Evolutionary conservation across 1,284 basidiomycete species (phyloP).

Genomic region (Volvariella surrecta): DNA sequence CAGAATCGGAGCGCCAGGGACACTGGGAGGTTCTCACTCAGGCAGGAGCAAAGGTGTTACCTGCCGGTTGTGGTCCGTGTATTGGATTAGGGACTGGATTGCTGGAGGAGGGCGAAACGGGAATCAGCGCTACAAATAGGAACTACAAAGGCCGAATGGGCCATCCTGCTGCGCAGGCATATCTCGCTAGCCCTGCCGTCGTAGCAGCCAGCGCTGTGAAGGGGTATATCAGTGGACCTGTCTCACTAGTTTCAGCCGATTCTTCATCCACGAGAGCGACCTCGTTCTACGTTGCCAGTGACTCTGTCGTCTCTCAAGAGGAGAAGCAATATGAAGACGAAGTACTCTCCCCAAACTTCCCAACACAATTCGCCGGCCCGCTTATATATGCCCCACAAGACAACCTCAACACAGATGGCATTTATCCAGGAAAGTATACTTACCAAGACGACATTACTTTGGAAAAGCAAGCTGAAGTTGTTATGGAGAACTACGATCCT

Average conservation of each 20-base stretch:
- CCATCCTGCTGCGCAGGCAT: conserved; percentile 89
- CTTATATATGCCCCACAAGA: conserved; percentile 93
- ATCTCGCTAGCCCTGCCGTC: conserved; percentile 93
- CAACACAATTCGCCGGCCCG: conserved; percentile 74
- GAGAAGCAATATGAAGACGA: conserved; percentile 33
- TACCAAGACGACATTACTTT: conserved; percentile 99
- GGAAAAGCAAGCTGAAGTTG: conserved; percentile 90
- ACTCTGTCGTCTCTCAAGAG: conserved; percentile 19
- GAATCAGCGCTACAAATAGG: conserved; percentile 96
- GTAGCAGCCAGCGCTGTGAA: conserved; percentile 93
- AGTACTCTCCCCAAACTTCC: conserved; percentile 74
- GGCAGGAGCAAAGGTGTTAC: conserved; percentile 87
- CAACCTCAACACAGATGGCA: conserved; percentile 97
- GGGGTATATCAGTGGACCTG: conserved; percentile 87
- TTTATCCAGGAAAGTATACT: conserved; percentile 99
- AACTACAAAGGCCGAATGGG: conserved; percentile 99
- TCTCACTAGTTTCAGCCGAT: conserved; percentile 47
- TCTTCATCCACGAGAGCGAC: conserved; percentile 50
- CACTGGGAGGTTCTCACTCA: conserved; percentile 85
- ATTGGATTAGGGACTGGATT: conserved; percentile 94
- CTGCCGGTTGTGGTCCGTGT: conserved; percentile 96
- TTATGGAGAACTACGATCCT: conserved; percentile 98
- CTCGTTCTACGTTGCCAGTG: conserved; percentile 47
- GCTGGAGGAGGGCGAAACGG: conserved; percentile 89
- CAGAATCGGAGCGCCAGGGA: conserved; percentile 78